phyloP scores from a whole-genome alignment of 257 asterid species.

The Buddleja alternifolia region DNA sequence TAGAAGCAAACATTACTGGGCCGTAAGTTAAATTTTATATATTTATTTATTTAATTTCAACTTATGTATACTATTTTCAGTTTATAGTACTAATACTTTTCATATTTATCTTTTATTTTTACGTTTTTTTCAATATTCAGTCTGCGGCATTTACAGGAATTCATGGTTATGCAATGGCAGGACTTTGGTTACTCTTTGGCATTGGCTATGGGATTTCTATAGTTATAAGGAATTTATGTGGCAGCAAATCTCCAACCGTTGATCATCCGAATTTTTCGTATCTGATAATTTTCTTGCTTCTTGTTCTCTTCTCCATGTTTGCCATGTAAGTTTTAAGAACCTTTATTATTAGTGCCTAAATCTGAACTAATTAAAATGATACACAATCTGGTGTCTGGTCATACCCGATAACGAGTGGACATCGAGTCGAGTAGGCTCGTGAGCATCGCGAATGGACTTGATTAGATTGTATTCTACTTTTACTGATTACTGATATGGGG shows the following conservation, averaged over 20 bases:
- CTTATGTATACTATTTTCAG: neutral
- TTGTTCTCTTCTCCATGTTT: slow-evolving; percentile 49
- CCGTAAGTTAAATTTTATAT: slow-evolving; percentile 39
- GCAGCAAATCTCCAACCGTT: slow-evolving; percentile 28
- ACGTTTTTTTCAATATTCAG: slow-evolving; percentile 30
- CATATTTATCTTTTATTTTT: neutral
- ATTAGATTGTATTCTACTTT: too few species aligned
- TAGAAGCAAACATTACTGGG: slow-evolving; percentile 65
- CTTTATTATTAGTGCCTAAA: too few species aligned
- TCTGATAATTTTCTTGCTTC: slow-evolving; percentile 35
- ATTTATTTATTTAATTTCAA: neutral
- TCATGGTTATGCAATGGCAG: slow-evolving; percentile 58
- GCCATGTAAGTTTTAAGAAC: slow-evolving; percentile 46
- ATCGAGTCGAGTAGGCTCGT: too few species aligned
- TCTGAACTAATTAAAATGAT: too few species aligned
- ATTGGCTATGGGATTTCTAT: slow-evolving; percentile 49
- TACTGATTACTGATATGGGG: too few species aligned
- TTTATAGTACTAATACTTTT: neutral
- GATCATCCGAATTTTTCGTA: slow-evolving; percentile 35
- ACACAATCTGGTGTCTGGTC: too few species aligned
- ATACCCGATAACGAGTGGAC: too few species aligned
- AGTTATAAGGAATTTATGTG: slow-evolving; percentile 32
- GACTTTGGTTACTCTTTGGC: slow-evolving; percentile 53
- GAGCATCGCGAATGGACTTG: too few species aligned
- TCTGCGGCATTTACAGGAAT: slow-evolving; percentile 61